Evolutionary conservation across 2,329 filamentous ascomycete genomes (phyloP).

Genomic region (Lachnum nothofagi): DNA sequence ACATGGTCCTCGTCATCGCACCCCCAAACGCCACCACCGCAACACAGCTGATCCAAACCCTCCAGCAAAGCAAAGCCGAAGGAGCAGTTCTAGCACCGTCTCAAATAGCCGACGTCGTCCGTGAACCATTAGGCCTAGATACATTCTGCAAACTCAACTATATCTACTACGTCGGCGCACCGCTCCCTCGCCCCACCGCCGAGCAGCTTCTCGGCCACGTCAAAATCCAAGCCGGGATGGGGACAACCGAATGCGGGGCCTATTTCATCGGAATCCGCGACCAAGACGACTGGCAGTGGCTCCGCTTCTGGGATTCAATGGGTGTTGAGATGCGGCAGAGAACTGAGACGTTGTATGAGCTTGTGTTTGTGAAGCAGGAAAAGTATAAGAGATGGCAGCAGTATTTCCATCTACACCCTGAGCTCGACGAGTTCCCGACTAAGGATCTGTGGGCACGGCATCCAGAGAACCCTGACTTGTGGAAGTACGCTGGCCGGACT

Average conservation of each 20-base stretch:
- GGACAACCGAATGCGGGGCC: conserved; percentile 2
- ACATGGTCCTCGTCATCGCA: neutral
- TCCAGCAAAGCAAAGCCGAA: neutral
- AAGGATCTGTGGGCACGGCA: conserved; percentile 2
- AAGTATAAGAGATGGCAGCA: neutral
- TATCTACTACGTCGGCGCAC: neutral
- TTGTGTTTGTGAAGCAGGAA: neutral
- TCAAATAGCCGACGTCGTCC: neutral
- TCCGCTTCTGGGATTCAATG: neutral
- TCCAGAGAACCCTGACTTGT: neutral
- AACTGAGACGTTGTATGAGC: neutral
- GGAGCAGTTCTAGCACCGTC: neutral
- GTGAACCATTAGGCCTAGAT: neutral
- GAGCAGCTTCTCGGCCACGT: neutral
- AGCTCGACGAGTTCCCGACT: neutral
- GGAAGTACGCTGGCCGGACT: neutral
- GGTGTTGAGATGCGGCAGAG: neutral
- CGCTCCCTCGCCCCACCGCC: neutral
- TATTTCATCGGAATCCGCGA: neutral
- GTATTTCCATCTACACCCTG: neutral
- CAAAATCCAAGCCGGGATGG: neutral
- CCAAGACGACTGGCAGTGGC: conserved; percentile 4
- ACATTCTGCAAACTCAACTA: neutral
- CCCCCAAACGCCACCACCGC: neutral
- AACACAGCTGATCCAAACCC: too few relatives aligned